Percentiles rank a stretch among this genome's conserved stretches.
These are phyloP conservation scores for Suillus paluster DNA, from an alignment of 768 basidiomycete genomes.

Conservation along the genomic window DNA sequence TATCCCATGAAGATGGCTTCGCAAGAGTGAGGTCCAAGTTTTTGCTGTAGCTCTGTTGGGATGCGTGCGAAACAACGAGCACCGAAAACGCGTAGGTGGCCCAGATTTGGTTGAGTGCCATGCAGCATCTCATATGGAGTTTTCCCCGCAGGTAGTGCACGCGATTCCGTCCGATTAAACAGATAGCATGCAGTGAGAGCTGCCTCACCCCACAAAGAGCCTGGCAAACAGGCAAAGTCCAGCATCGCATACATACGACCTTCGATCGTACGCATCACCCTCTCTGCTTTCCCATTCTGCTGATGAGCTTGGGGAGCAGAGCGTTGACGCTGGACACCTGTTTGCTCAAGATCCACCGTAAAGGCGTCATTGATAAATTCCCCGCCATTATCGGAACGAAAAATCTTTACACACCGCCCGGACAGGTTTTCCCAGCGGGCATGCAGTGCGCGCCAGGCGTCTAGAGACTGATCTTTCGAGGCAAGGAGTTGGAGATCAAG, in stretches of 20 bases:
- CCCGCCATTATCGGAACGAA: too few species aligned
- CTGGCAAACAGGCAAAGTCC: too few species aligned
- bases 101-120: conserved; percentile 26
- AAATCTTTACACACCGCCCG: too few species aligned
- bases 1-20: conserved; percentile 8
- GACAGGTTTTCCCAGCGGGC: neutral
- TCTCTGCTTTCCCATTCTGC: neutral
- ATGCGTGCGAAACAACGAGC: conserved; percentile 15
- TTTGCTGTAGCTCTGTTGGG: neutral
- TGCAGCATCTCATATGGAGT: conserved; percentile 29
- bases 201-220: neutral
- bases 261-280: conserved; percentile 22
- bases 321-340: too few species aligned
- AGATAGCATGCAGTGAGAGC: neutral
- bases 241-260: neutral
- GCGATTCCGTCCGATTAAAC: neutral
- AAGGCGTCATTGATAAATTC: too few species aligned
- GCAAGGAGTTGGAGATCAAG: conserved; percentile 4
- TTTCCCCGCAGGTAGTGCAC: fast-evolving
- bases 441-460: neutral
- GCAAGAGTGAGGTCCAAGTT: conserved; percentile 16
- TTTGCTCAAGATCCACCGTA: too few species aligned
- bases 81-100: conserved; percentile 26
- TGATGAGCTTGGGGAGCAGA: too few species aligned
- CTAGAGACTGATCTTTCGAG: neutral